Base-by-base conservation (phyloP, 148 eudicot species). In the Chenopodium album region DNA sequence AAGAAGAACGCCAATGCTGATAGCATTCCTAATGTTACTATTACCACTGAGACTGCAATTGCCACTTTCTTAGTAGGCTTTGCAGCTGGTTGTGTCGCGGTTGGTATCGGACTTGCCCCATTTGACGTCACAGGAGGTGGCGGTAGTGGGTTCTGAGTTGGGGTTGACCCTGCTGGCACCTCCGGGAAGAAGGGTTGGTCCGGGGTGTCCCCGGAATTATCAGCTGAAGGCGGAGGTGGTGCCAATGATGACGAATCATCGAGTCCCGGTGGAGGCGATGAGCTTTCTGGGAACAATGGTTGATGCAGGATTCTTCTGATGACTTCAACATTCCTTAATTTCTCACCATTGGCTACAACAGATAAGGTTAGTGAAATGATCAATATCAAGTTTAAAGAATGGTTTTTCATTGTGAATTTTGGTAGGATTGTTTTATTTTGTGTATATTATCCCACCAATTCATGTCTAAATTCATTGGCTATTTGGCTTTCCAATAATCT, bases 111-210 rank as follows among this genome's bases (percentile, higher is more conserved):
- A 29, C 69, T 86, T 4, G 89, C 41, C 7, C 87, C 87, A 79
- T 78, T 82, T 0, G 81, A 32, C 2, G 63, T 66, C 3, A 74
- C 9, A 4, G 87, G 9, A 2, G 88, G 81, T 14, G 78, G 87
- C 63, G 78, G 73, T 7, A 82, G 29, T 20, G 78, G 84, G 48
- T 71, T 17, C 60, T 81, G 91, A 79, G 67, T 78, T n/a, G 87
- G 79, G 86, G 72, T 85, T 17, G 88, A 66, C 14, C 92, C 90
- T 7, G 82, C 23, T 28, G 98, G 98, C 67, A 89, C 84, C 73
- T 93, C 99, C 2, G 95, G 96, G 89, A 93, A 93, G 86, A 95
- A 95, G 1, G 98, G 98, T 89, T 92, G 89, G 81, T 93, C 90
- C 44, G 90, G 88, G 29, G 65, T 52, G n/a, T 56, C 14, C 59